Conservation (phyloP, 176 grass and related monocot genomes). For the Hyparrhenia diplandra region DNA sequence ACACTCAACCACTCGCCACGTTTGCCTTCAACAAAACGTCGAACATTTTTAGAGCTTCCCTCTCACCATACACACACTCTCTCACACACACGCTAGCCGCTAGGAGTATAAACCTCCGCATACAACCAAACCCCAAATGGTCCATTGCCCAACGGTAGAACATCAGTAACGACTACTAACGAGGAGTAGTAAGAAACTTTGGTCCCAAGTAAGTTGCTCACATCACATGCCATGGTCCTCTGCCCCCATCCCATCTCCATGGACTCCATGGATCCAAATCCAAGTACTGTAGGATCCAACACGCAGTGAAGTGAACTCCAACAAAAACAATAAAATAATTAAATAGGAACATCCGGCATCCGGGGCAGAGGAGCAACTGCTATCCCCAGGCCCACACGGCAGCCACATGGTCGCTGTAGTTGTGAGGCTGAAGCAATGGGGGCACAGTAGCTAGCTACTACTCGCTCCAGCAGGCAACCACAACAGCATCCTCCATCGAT, state of each 20-base stretch:
- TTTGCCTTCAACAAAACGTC: background rate
- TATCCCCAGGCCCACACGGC: slow-evolving; percentile 17
- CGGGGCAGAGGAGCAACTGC: background rate
- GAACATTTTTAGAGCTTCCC: too few relatives aligned
- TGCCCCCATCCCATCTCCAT: background rate
- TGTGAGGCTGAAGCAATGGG: slow-evolving; percentile 32
- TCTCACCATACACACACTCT: background rate
- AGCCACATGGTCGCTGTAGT: background rate
- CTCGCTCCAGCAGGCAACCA: background rate
- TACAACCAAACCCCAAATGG: background rate
- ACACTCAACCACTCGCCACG: too few relatives aligned
- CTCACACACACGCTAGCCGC: background rate
- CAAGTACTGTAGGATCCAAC: slow-evolving; percentile 9
- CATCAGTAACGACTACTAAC: background rate
- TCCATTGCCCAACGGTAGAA: background rate
- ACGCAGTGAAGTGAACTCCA: background rate
- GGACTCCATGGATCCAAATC: background rate
- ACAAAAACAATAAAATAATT: background rate
- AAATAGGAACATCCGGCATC: background rate
- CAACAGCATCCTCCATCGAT: background rate
- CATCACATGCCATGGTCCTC: background rate
- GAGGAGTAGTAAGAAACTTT: slow-evolving; percentile 4
- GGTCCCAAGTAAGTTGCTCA: background rate
- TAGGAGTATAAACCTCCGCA: slow-evolving; percentile 2
- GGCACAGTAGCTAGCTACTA: background rate